Conservation (phyloP, 2,329 filamentous ascomycete genomes). For the Trichophyton equinum region DNA sequence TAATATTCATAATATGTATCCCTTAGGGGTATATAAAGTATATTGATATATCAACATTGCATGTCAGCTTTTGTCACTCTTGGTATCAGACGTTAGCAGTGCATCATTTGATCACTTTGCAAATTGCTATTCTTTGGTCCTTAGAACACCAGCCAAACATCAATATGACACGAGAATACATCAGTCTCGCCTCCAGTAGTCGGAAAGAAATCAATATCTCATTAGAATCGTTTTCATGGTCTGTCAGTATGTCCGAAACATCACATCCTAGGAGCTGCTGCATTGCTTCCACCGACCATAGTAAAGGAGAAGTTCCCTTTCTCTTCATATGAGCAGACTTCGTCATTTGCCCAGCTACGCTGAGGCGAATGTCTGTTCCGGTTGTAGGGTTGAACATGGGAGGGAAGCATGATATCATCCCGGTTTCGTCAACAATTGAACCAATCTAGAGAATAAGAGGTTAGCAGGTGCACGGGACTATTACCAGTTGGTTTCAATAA, state of each 20-base stretch:
- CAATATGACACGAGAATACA: conserved; percentile 11
- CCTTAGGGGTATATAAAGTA: conserved; percentile 5
- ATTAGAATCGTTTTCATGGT: background rate
- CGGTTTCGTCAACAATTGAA: conserved; percentile 33
- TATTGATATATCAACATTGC: background rate
- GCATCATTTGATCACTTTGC: conserved; percentile 8
- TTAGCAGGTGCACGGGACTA: background rate
- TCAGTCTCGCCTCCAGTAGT: conserved; percentile 7
- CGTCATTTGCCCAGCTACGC: background rate
- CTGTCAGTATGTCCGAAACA: conserved; percentile 23
- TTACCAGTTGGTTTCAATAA: too few species aligned
- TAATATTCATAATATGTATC: conserved; percentile 10
- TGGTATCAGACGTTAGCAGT: background rate
- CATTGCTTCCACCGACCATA: conserved; percentile 36
- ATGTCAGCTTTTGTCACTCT: background rate
- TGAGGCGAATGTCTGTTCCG: conserved; percentile 29
- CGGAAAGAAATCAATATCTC: conserved; percentile 1
- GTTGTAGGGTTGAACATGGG: background rate
- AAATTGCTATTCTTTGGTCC: conserved; percentile 10
- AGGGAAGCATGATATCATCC: conserved; percentile 20
- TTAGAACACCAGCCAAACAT: conserved; percentile 11
- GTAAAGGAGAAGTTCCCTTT: conserved; percentile 28
- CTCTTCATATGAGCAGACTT: background rate
- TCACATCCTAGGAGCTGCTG: conserved; percentile 34
- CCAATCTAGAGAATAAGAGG: conserved; percentile 8